Conservation (phyloP, 352 stramenopile genomes). For the Aphanomyces invadans region DNA sequence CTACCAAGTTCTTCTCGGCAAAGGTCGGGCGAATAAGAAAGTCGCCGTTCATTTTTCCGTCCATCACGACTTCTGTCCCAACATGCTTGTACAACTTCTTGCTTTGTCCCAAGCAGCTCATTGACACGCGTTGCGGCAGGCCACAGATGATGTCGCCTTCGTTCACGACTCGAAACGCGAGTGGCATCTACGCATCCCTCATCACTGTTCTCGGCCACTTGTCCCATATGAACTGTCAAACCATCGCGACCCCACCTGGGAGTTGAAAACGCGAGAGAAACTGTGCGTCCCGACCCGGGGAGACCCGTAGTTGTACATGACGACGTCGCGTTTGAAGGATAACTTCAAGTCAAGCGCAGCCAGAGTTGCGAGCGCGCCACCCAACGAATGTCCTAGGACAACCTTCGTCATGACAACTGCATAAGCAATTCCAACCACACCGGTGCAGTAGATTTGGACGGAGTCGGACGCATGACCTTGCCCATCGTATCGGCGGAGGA, state of each 20-base stretch:
- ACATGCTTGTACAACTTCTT: conserved; percentile 30
- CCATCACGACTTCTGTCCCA: conserved; percentile 29
- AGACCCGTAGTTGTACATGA: conserved; percentile 32
- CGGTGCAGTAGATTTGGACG: conserved; percentile 27
- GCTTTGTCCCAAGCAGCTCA: conserved; percentile 1
- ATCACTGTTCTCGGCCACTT: no score
- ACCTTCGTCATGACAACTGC: neutral
- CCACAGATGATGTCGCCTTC: conserved; percentile 29
- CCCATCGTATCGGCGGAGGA: conserved; percentile 23
- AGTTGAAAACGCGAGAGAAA: conserved; percentile 27
- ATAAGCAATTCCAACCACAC: neutral
- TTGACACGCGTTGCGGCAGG: conserved; percentile 20
- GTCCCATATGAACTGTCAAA: no score
- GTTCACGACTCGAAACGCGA: conserved; percentile 26
- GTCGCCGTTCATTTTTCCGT: conserved; percentile 27
- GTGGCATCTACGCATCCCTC: conserved; percentile 20
- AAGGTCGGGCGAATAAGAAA: conserved; percentile 31
- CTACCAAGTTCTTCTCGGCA: conserved; percentile 27
- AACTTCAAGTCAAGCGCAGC: conserved; percentile 8
- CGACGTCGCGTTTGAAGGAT: neutral
- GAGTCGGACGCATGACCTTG: conserved; percentile 23
- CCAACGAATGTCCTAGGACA: conserved; percentile 32
- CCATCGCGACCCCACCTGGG: neutral
- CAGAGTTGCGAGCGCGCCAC: conserved; percentile 34
- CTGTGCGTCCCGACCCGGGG: conserved; percentile 29